A percentile compares a stretch with the other conserved stretches of the same genome.
Conservation (phyloP, 2,329 filamentous ascomycete species). For the Zymoseptoria ardabiliae region DNA sequence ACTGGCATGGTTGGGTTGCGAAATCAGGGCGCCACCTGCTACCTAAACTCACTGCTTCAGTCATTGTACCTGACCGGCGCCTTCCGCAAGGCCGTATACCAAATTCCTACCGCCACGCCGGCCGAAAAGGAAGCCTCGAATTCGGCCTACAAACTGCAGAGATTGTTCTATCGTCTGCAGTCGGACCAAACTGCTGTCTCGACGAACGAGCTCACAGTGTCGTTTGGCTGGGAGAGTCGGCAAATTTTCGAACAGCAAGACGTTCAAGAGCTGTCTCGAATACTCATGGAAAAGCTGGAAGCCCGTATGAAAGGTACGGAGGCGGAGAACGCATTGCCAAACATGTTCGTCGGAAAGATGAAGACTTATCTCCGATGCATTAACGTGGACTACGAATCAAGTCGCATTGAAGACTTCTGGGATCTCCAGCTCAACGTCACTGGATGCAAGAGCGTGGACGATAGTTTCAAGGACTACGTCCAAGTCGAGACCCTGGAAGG, state of each 20-base stretch:
- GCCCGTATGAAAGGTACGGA: slow-evolving; percentile 96
- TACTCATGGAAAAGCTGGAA: slow-evolving; percentile 95
- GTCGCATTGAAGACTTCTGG: slow-evolving; percentile 95
- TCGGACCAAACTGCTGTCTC: slow-evolving; percentile 76
- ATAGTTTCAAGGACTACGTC: slow-evolving; percentile 94
- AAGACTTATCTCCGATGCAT: slow-evolving; percentile 99
- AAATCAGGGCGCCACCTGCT: slow-evolving; percentile 77
- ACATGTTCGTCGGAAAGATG: slow-evolving; percentile 93
- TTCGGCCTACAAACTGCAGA: slow-evolving; percentile 77
- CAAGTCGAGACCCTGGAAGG: slow-evolving; percentile 95
- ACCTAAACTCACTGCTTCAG: slow-evolving; percentile 44
- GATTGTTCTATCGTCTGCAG: slow-evolving; percentile 91
- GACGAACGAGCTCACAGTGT: slow-evolving; percentile 88
- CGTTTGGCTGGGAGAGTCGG: slow-evolving; percentile 95
- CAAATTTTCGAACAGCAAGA: slow-evolving; percentile 99
- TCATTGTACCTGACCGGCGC: slow-evolving; percentile 57
- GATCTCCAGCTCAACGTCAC: slow-evolving; percentile 96
- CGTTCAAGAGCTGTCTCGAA: slow-evolving; percentile 91
- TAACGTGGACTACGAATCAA: slow-evolving; percentile 95
- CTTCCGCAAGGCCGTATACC: slow-evolving; percentile 94
- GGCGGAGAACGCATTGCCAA: slow-evolving; percentile 78
- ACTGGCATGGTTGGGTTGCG: slow-evolving; percentile 94
- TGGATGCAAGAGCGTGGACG: slow-evolving; percentile 84
- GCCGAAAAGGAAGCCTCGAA: slow-evolving; percentile 69
- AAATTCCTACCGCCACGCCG: slow-evolving; percentile 87